Evolutionary conservation across 179 eudicot genomes (phyloP), one percentile per base, ranked within the genome.

Genomic region (Beta corolliflora): DNA sequence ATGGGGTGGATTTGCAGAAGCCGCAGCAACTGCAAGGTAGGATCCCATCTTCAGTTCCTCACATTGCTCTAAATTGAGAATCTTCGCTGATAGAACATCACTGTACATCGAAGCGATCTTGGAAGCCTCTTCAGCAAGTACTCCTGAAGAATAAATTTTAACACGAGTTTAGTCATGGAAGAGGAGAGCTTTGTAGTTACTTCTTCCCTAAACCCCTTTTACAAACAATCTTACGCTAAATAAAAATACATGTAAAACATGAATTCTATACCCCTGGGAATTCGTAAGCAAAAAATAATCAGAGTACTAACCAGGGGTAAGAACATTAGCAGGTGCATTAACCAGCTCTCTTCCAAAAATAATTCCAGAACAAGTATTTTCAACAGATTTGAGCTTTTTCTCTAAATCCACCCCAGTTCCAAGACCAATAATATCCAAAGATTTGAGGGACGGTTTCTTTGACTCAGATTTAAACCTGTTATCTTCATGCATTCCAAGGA

Each of bases 281-380:
- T 52, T 46, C 16, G 4, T 10, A 12, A 50, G 67, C 16, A n/a
- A 13, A 61, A n/a, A 61, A 46, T n/a, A 25, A 63, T 19, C 14
- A 9, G 9, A 14, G 67, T 53, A 90, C 93, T 29, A 69, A 95
- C 98, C 99, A 76, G 99, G 99, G 71, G 99, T 95, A 77, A 95
- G 98, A 59, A 95, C 98, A 84, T 95, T 95, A 25, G 99, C 93
- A 36, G 99, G 99, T 13, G 99, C 92, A 85, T 95, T 95, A 55
- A 94, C 99, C 73, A 95, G 94, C 89, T 95, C 93, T 86, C 85
- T 92, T 45, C 98, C 99, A 52, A 94, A 83, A 70, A 95, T 92
- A 73, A 95, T 85, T 50, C 98, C 99, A 52, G 95, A 85, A 83
- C 92, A 94, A 71, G 91, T 85, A 63, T 89, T 84, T 81, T 87